These are phyloP conservation scores for Coniferiporia weirii DNA, from an alignment of 1,284 basidiomycete species.

Conservation along the genomic window DNA sequence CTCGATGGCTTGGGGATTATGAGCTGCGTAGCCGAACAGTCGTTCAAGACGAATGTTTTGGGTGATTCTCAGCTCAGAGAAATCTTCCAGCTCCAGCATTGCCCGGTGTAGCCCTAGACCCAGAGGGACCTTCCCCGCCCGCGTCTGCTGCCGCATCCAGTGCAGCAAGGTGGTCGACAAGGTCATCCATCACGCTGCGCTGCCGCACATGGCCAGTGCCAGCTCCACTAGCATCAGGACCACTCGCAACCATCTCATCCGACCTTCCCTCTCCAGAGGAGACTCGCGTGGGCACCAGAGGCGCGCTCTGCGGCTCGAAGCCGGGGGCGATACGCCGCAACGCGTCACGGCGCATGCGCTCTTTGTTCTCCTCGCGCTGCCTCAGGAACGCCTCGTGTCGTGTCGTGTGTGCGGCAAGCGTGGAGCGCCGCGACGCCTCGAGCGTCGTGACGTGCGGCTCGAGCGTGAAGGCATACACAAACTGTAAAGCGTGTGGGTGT, in stretches of 20 bases:
- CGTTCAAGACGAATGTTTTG: no score
- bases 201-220: constrained; percentile 24
- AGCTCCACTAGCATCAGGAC: constrained; percentile 14
- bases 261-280: constrained; percentile 1
- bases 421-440: constrained; percentile 62
- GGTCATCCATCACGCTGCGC: constrained; percentile 72
- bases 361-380: constrained; percentile 71
- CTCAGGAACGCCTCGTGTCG: constrained; percentile 66
- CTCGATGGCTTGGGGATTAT: no score
- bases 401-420: constrained; percentile 58
- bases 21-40: no score
- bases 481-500: constrained; percentile 42
- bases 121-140: background rate
- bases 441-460: constrained; percentile 78
- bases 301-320: constrained; percentile 54
- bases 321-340: constrained; percentile 70
- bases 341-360: constrained; percentile 69
- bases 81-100: background rate
- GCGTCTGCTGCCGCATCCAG: constrained; percentile 38
- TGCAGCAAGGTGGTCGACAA: constrained; percentile 72
- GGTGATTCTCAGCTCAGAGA: background rate
- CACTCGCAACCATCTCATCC: constrained; percentile 13
- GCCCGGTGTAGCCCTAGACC: background rate
- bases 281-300: constrained; percentile 50
- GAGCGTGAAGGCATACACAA: constrained; percentile 89